phyloP scores from a whole-genome alignment of 2,329 filamentous ascomycete genomes.

The Mycocentrospora acerina region DNA sequence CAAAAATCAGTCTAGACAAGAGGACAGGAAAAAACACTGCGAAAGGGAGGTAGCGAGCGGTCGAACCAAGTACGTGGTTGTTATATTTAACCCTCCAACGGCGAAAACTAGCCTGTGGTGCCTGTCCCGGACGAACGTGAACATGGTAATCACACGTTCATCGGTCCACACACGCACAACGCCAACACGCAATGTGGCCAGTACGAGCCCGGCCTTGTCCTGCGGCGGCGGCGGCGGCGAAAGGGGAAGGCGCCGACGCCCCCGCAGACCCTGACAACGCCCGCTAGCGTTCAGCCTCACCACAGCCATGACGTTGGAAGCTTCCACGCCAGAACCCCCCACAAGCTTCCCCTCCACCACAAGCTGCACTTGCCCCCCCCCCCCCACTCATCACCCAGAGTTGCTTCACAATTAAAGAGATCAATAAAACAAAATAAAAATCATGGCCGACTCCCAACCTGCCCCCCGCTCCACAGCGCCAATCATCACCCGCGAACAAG shows the following conservation, averaged over 20 bases:
- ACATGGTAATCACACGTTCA: slow-evolving; percentile 36
- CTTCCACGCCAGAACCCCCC: no score
- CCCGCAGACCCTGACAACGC: slow-evolving; percentile 11
- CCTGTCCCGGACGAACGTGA: slow-evolving; percentile 3
- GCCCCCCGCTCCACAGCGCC: slow-evolving; percentile 41
- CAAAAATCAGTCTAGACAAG: no score
- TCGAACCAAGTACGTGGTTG: no score
- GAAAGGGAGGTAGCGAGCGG: no score
- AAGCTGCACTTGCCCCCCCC: neutral
- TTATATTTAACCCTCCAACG: no score
- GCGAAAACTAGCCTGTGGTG: no score
- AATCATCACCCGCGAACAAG: slow-evolving; percentile 42
- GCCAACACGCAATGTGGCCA: slow-evolving; percentile 36
- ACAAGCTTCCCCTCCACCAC: no score
- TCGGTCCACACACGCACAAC: slow-evolving; percentile 32
- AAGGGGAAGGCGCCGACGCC: slow-evolving; percentile 9
- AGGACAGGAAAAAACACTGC: no score
- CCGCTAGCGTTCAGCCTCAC: slow-evolving; percentile 12
- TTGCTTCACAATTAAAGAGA: neutral
- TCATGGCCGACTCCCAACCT: slow-evolving; percentile 32
- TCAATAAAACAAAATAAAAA: neutral
- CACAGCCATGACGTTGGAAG: neutral
- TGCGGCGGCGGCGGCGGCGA: slow-evolving; percentile 27
- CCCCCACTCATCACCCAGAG: no score
- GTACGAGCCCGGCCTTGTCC: slow-evolving; percentile 16